Conservation (phyloP, 2,329 filamentous ascomycete genomes). For the Kalaharituber pfeilii region DNA sequence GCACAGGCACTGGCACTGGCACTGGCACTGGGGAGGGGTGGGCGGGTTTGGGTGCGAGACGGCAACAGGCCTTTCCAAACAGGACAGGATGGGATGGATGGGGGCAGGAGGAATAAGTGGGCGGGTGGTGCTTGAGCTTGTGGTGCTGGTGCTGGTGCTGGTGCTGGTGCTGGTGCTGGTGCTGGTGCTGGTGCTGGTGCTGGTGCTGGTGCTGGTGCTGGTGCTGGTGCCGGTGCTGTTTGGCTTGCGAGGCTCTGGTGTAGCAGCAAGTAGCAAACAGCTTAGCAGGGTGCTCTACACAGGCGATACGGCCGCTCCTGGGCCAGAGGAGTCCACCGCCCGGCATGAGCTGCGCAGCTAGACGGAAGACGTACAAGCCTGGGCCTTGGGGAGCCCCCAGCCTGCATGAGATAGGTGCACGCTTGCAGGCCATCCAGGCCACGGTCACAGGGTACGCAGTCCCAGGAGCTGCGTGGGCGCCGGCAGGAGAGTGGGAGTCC, state of each 20-base stretch:
- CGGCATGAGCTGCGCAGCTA: neutral
- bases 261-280: too few species aligned
- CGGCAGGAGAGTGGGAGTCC: too few species aligned
- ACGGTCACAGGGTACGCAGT: too few species aligned
- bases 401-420: neutral
- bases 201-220: constrained; percentile 30
- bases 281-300: too few species aligned
- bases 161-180: constrained; percentile 45
- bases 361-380: neutral
- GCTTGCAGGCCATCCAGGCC: too few species aligned
- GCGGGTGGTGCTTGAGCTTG: too few species aligned
- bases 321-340: neutral
- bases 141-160: too few species aligned
- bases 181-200: constrained; percentile 32
- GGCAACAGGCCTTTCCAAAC: too few species aligned
- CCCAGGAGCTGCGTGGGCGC: too few species aligned
- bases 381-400: neutral
- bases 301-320: too few species aligned
- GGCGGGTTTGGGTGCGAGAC: neutral
- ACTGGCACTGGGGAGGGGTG: too few species aligned
- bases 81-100: neutral
- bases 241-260: constrained; percentile 56
- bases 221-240: constrained; percentile 28
- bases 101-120: neutral
- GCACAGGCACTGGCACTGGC: too few species aligned